These are phyloP conservation scores for Trichoderma asperellum DNA, from an alignment of 2,329 filamentous ascomycete species.

Conservation along the genomic window DNA sequence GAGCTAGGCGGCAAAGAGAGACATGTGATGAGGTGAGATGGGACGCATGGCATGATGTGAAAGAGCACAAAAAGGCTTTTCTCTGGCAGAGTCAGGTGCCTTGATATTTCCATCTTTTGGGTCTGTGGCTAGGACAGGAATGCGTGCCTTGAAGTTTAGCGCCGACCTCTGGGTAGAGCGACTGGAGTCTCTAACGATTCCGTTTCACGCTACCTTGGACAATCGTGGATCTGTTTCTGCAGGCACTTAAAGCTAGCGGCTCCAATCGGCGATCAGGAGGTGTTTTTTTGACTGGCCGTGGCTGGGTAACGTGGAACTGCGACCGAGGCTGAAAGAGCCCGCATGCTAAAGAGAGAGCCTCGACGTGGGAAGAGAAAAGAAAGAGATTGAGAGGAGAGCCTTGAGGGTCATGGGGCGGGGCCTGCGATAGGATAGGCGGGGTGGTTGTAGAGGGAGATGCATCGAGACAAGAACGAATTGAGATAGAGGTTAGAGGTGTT, in stretches of 20 bases:
- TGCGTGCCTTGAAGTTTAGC: conserved; percentile 14
- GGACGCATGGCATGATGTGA: background rate
- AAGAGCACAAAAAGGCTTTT: background rate
- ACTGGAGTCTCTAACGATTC: conserved; percentile 1
- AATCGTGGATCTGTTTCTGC: conserved; percentile 23
- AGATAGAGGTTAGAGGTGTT: background rate
- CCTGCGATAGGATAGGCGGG: background rate
- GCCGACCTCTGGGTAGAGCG: background rate
- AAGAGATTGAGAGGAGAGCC: background rate
- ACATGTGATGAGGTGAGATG: background rate
- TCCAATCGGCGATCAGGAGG: conserved; percentile 19
- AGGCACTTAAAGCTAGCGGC: conserved; percentile 25
- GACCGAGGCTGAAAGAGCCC: background rate
- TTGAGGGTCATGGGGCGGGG: background rate
- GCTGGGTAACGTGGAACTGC: background rate
- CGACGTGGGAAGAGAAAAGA: background rate
- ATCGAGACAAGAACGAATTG: background rate
- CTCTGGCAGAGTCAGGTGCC: background rate
- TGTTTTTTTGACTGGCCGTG: background rate
- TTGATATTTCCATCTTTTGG: background rate
- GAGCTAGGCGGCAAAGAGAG: background rate
- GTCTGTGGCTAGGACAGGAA: conserved; percentile 7
- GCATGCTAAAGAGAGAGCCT: background rate
- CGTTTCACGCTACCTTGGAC: background rate
- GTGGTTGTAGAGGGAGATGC: background rate